These are phyloP conservation scores for Quercus engelmannii DNA, from an alignment of 306 rosid genomes.

Conservation along the genomic window DNA sequence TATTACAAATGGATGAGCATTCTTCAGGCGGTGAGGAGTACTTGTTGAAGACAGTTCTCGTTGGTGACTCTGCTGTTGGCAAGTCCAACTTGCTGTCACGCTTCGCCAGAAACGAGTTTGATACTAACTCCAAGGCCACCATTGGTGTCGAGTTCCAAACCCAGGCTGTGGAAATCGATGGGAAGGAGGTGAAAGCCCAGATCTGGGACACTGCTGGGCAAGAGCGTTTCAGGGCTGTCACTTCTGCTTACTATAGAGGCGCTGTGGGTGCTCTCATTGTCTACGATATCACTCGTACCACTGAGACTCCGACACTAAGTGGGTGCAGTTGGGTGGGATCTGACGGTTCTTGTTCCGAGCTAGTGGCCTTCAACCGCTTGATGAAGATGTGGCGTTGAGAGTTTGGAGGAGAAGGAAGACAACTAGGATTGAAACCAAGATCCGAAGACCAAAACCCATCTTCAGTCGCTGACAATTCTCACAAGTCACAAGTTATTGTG, in stretches of 20 bases:
- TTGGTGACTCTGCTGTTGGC: constrained; percentile 94
- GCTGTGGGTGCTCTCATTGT: constrained; percentile 83
- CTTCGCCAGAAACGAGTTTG: constrained; percentile 85
- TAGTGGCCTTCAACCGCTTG: constrained; percentile 18
- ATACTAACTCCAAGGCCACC: constrained; percentile 72
- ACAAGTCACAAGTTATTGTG: too few species aligned
- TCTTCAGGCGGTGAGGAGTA: constrained; percentile 54
- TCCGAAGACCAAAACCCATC: not conserved
- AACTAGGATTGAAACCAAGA: constrained; percentile 11
- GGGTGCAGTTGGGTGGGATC: constrained; percentile 49
- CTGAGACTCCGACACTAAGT: constrained; percentile 32
- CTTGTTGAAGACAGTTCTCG: constrained; percentile 76
- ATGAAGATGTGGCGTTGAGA: constrained; percentile 20
- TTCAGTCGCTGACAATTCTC: too few species aligned
- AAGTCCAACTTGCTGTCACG: constrained; percentile 80
- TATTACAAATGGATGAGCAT: too few species aligned
- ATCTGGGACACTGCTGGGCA: constrained; percentile 99
- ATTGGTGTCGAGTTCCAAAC: constrained; percentile 93
- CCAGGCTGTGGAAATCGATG: constrained; percentile 74
- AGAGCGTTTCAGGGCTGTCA: constrained; percentile 86
- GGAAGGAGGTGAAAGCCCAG: constrained; percentile 84
- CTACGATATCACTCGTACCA: constrained; percentile 76
- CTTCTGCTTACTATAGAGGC: constrained; percentile 96
- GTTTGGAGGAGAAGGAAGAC: constrained; percentile 32
- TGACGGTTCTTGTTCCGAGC: constrained; percentile 4